These are phyloP conservation scores for Somion occarium DNA, from an alignment of 1,284 basidiomycete species.

Conservation along the genomic window DNA sequence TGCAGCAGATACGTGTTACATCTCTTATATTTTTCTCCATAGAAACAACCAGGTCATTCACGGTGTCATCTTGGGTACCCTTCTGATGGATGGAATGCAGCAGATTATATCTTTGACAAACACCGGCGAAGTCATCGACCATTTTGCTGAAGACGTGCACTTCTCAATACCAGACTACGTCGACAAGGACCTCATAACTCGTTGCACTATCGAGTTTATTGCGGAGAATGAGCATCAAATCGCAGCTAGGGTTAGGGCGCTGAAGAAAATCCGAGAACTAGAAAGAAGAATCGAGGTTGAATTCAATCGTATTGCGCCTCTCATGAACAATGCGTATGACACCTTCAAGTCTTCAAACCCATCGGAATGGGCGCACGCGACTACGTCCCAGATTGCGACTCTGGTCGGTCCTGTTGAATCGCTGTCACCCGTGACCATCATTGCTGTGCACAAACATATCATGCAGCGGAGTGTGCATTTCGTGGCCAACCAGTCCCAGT, in stretches of 20 bases:
- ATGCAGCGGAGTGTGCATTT: conserved; percentile 66
- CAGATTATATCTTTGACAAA: conserved; percentile 39
- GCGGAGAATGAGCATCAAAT: conserved; percentile 31
- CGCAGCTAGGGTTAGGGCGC: conserved; percentile 53
- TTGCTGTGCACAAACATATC: conserved; percentile 74
- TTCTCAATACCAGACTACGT: conserved; percentile 55
- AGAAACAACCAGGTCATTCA: conserved; percentile 41
- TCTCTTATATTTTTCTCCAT: neutral
- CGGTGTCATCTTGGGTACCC: conserved; percentile 46
- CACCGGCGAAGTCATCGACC: conserved; percentile 47
- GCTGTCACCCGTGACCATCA: conserved; percentile 30
- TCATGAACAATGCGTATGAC: conserved; percentile 38
- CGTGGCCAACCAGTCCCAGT: conserved; percentile 51
- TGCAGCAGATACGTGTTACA: no score
- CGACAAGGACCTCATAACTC: conserved; percentile 37
- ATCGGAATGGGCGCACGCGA: conserved; percentile 46
- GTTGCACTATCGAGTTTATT: conserved; percentile 38
- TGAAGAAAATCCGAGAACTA: conserved; percentile 48
- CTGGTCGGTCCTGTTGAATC: conserved; percentile 24
- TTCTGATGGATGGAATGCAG: conserved; percentile 28
- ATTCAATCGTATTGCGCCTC: conserved; percentile 30
- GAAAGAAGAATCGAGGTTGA: conserved; percentile 40
- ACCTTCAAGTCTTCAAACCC: conserved; percentile 40
- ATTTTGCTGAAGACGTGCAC: conserved; percentile 45
- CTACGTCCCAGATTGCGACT: conserved; percentile 44